phyloP scores from a whole-genome alignment of 306 rosid genomes.

The Elaeagnus macrophylla region DNA sequence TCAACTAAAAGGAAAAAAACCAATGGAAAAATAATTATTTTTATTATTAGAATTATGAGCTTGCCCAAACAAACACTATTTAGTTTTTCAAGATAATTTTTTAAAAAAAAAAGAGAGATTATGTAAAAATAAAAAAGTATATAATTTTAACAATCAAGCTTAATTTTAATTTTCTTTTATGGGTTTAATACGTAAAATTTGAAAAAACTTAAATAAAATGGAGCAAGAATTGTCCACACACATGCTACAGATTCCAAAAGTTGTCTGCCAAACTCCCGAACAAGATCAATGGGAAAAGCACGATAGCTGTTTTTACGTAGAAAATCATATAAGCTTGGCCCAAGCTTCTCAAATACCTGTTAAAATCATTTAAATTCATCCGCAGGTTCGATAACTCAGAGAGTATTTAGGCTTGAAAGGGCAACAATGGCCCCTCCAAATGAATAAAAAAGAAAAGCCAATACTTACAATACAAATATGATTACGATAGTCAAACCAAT shows the following conservation, averaged over 20 bases:
- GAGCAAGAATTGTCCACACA: slow-evolving; percentile 75
- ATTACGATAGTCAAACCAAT: slow-evolving; percentile 92
- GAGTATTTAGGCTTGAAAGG: slow-evolving; percentile 56
- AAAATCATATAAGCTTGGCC: slow-evolving; percentile 88
- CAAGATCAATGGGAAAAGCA: slow-evolving; percentile 87
- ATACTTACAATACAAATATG: slow-evolving; percentile 85
- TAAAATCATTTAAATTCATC: slow-evolving; percentile 76
- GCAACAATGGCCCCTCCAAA: slow-evolving; percentile 38
- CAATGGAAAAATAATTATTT: neutral
- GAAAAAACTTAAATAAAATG: slow-evolving; percentile 29
- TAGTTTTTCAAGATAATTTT: slow-evolving; percentile 5
- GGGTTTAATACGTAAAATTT: slow-evolving; percentile 1
- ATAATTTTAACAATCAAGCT: too few relatives aligned
- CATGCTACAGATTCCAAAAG: slow-evolving; percentile 92
- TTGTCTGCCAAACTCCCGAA: slow-evolving; percentile 87
- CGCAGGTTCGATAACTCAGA: slow-evolving; percentile 70
- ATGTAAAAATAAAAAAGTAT: too few relatives aligned
- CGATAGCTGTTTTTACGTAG: slow-evolving; percentile 85
- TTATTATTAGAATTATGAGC: slow-evolving; percentile 3
- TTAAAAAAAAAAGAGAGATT: neutral
- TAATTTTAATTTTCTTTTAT: too few relatives aligned
- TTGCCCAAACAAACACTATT: slow-evolving; percentile 9
- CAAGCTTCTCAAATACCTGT: slow-evolving; percentile 95
- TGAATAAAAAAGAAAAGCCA: slow-evolving; percentile 44
- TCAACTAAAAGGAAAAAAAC: slow-evolving; percentile 6